phyloP scores from a whole-genome alignment of 331 rosid species.

The Quercus phellos region DNA sequence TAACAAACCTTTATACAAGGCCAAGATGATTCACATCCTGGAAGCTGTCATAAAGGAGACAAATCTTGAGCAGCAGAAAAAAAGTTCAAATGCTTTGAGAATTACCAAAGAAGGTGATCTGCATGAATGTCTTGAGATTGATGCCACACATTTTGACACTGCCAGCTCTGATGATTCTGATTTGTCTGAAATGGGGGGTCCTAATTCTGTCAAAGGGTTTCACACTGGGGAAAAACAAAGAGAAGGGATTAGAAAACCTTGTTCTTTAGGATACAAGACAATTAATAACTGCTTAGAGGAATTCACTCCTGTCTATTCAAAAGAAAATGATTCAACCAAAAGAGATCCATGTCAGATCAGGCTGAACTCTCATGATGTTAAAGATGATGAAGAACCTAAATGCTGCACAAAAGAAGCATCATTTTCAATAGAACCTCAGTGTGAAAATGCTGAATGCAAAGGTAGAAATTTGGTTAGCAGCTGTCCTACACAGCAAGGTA shows the following conservation, averaged over 20 bases:
- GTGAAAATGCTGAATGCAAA: constrained; percentile 27
- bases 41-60: constrained; percentile 68
- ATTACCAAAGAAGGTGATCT: constrained; percentile 51
- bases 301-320: constrained; percentile 36
- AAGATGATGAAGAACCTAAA: constrained; percentile 18
- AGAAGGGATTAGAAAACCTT: constrained; percentile 24
- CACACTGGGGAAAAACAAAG: constrained; percentile 35
- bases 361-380: constrained; percentile 15
- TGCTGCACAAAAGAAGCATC: constrained; percentile 21
- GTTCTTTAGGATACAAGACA: constrained; percentile 34
- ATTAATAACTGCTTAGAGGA: constrained; percentile 47
- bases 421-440: constrained; percentile 23
- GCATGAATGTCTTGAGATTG: constrained; percentile 82
- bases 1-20: constrained; percentile 79
- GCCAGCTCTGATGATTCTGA: constrained; percentile 90
- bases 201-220: constrained; percentile 28
- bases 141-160: constrained; percentile 68
- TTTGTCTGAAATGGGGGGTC: constrained; percentile 35
- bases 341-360: constrained; percentile 33
- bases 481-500: constrained; percentile 21
- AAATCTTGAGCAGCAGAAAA: constrained; percentile 59
- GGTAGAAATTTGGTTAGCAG: constrained; percentile 23
- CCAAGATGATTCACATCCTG: constrained; percentile 76
- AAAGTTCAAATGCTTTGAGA: constrained; percentile 29
- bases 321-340: constrained; percentile 35